Evolutionary conservation across 768 basidiomycete genomes (phyloP).

Genomic region (Russula compacta): DNA sequence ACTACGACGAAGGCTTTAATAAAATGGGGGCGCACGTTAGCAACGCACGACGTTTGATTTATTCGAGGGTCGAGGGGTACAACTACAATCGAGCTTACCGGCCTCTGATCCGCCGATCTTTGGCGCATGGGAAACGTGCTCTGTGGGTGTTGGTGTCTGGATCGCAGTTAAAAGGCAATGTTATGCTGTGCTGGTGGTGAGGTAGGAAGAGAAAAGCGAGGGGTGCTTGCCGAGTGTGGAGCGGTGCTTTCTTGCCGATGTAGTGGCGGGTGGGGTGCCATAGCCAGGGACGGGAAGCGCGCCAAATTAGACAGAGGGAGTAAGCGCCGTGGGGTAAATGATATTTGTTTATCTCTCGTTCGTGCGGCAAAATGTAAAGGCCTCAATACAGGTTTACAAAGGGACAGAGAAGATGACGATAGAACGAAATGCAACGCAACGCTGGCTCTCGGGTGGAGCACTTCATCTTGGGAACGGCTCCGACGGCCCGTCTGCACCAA

Average conservation of each 20-base stretch:
- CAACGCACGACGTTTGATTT: too few relatives aligned
- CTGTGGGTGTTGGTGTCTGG: neutral
- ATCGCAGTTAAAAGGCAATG: neutral
- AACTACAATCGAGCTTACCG: neutral
- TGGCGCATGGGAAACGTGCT: neutral
- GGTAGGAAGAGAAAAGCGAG: neutral
- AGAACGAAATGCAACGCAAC: neutral
- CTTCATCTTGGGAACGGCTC: too few relatives aligned
- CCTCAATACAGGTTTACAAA: neutral
- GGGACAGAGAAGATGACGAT: neutral
- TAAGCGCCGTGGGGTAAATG: neutral
- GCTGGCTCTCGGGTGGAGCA: too few relatives aligned
- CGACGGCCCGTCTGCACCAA: too few relatives aligned
- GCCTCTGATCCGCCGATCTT: slow-evolving; percentile 17
- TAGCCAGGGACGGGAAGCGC: neutral
- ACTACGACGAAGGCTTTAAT: slow-evolving; percentile 44
- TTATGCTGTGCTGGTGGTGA: neutral
- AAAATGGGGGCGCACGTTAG: neutral
- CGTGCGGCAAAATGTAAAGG: neutral
- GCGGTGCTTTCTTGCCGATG: neutral
- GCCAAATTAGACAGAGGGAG: neutral
- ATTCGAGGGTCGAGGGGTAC: too few relatives aligned
- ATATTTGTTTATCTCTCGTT: neutral
- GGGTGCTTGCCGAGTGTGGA: slow-evolving; percentile 1
- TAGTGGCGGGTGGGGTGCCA: neutral